phyloP scores from a whole-genome alignment of 2,329 filamentous ascomycete species.

The Neospermospora avenae region DNA sequence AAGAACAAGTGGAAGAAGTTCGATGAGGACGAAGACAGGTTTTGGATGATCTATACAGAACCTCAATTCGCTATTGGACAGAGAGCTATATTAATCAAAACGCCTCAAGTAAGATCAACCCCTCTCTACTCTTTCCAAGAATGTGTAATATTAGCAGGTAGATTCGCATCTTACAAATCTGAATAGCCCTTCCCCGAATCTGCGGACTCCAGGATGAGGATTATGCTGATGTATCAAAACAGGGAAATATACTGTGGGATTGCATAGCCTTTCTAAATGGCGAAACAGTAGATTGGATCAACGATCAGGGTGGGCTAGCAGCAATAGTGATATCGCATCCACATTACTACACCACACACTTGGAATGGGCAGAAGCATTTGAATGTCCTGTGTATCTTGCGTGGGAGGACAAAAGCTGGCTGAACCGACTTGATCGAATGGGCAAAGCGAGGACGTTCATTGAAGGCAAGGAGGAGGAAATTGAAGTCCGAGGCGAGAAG shows the following conservation, averaged over 20 bases:
- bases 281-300: constrained; percentile 56
- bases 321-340: constrained; percentile 78
- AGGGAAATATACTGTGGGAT: constrained; percentile 78
- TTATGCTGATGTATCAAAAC: neutral
- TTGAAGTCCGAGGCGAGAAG: constrained; percentile 38
- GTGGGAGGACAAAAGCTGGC: constrained; percentile 63
- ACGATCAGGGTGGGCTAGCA: constrained; percentile 58
- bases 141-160: no score
- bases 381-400: constrained; percentile 67
- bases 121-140: neutral
- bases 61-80: constrained; percentile 72
- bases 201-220: neutral
- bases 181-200: no score
- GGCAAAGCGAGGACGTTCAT: constrained; percentile 47
- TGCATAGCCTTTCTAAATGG: constrained; percentile 67
- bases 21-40: constrained; percentile 43
- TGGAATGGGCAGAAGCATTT: constrained; percentile 70
- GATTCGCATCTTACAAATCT: no score
- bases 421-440: constrained; percentile 43
- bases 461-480: constrained; percentile 37
- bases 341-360: constrained; percentile 76
- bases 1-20: constrained; percentile 52
- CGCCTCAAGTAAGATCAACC: constrained; percentile 37
- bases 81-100: constrained; percentile 65
- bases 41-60: constrained; percentile 47